Conservation (phyloP, 257 asterid genomes). For the Rhazya stricta region DNA sequence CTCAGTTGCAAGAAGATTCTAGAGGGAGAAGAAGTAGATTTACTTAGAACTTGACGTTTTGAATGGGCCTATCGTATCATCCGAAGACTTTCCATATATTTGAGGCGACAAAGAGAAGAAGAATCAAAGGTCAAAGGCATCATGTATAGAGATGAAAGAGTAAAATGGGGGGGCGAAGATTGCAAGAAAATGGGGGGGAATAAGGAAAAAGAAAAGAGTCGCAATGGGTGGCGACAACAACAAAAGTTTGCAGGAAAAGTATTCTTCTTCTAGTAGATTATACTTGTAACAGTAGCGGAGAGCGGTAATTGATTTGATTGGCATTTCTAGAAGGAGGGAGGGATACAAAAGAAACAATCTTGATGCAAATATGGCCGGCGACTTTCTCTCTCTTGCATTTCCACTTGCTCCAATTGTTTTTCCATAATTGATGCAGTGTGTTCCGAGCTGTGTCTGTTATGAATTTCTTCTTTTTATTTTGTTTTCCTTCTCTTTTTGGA, state of each 20-base stretch:
- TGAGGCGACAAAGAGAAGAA: slow-evolving; percentile 17
- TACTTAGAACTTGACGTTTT: slow-evolving; percentile 27
- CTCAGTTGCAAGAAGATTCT: slow-evolving; percentile 24
- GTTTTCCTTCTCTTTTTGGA: too few relatives aligned
- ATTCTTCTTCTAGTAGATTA: slow-evolving; percentile 8
- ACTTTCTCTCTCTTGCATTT: background rate
- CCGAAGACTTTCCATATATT: slow-evolving; percentile 16
- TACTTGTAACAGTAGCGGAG: background rate
- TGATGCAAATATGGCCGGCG: background rate
- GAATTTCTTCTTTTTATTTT: too few relatives aligned
- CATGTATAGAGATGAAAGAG: background rate
- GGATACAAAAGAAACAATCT: background rate
- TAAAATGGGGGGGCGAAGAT: slow-evolving; percentile 27
- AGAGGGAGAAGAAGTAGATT: slow-evolving; percentile 8
- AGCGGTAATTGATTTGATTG: background rate
- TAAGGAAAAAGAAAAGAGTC: background rate
- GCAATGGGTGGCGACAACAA: slow-evolving; percentile 21
- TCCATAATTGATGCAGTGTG: slow-evolving; percentile 25
- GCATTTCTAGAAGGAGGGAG: slow-evolving; percentile 15
- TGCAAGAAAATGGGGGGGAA: slow-evolving; percentile 41
- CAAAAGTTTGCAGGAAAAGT: slow-evolving; percentile 11
- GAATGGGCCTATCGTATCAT: slow-evolving; percentile 20
- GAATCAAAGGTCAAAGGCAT: slow-evolving; percentile 57
- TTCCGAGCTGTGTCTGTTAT: too few relatives aligned
- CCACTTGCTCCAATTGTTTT: background rate